Evolutionary conservation across 768 basidiomycete genomes (phyloP).

Genomic region (Coprinopsis strossmayeri): DNA sequence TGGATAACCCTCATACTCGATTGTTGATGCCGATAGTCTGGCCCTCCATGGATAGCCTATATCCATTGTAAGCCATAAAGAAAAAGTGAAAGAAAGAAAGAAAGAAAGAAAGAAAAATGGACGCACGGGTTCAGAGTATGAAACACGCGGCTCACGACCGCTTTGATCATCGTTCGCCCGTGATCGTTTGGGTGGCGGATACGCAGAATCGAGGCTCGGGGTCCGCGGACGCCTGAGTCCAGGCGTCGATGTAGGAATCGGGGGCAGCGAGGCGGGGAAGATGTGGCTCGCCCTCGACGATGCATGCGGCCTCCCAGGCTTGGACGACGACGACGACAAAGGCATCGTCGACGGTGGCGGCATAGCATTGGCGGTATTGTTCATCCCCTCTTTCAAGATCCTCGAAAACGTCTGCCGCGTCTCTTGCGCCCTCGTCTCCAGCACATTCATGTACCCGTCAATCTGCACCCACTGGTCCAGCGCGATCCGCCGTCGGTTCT

Average conservation of each 20-base stretch:
- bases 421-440: constrained; percentile 43
- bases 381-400: constrained; percentile 25
- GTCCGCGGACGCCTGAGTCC: constrained; percentile 23
- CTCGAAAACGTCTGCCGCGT: constrained; percentile 41
- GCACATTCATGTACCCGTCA: constrained; percentile 35
- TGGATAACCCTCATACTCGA: constrained; percentile 10
- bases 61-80: not conserved
- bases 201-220: constrained; percentile 30
- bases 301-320: no score
- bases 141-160: constrained; percentile 21
- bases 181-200: constrained; percentile 40
- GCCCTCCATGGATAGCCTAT: constrained; percentile 4
- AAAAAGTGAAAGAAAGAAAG: not conserved
- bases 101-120: not conserved
- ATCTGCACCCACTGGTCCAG: constrained; percentile 46
- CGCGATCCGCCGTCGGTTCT: constrained; percentile 37
- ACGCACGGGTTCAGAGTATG: constrained; percentile 27
- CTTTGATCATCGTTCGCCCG: constrained; percentile 29
- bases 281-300: no score
- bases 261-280: constrained; percentile 28
- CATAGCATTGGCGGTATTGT: constrained; percentile 12
- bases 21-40: not conserved
- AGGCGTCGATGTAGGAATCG: constrained; percentile 27
- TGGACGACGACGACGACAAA: not conserved
- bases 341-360: not conserved